These are phyloP conservation scores for Penicillium hesseltinei DNA, from an alignment of 2,329 filamentous ascomycete species.

Conservation along the genomic window DNA sequence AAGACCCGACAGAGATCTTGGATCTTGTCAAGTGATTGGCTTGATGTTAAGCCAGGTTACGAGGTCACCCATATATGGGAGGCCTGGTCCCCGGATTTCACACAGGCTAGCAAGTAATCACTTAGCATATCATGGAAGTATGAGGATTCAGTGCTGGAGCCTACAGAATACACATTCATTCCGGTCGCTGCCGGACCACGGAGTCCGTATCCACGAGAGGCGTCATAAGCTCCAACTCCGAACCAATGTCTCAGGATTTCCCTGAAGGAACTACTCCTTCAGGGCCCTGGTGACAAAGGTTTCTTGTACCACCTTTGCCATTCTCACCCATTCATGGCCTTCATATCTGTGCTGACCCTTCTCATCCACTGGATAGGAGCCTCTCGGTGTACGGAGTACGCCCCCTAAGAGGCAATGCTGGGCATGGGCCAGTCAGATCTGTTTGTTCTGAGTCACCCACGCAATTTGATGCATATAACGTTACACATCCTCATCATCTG, in stretches of 20 bases:
- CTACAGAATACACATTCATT: not conserved
- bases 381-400: not conserved
- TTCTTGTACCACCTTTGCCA: not conserved
- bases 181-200: not conserved
- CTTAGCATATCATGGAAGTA: not conserved
- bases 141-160: not conserved
- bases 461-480: not conserved
- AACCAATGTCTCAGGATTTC: not conserved
- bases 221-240: not conserved
- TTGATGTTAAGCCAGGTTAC: not conserved
- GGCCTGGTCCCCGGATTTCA: conserved; percentile 7
- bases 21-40: conserved; percentile 13
- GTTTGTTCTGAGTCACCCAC: not conserved
- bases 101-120: not conserved
- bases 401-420: not conserved
- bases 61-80: conserved; percentile 2
- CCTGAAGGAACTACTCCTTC: not conserved
- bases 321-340: not conserved
- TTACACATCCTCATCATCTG: conserved; percentile 9
- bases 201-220: not conserved
- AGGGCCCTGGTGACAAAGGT: not conserved
- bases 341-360: not conserved
- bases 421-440: not conserved
- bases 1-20: not conserved
- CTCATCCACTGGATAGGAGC: not conserved